Evolutionary conservation across 2,329 filamentous ascomycete species (phyloP), one percentile per base, ranked within the genome.

Genomic region (Alternaria ethzedia): DNA sequence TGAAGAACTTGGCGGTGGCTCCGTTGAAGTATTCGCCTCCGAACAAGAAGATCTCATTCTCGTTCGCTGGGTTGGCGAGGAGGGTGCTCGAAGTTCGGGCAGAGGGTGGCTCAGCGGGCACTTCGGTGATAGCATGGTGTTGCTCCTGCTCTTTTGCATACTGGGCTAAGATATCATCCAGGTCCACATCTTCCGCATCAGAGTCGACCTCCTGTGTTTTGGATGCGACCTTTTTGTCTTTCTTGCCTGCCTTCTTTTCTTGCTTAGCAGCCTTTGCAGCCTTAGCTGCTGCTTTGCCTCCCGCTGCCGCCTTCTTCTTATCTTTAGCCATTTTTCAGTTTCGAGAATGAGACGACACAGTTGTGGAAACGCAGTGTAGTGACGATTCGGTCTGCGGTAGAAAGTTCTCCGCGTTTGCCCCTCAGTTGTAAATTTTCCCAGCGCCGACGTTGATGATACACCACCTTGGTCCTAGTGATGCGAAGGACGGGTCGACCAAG

Each of bases 11-110:
- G 2, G 95, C 96, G 59, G 96, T 83, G 3, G 92, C 91, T 5
- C 96, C 96, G 81, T 98, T 97, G 82, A 93, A 98, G 77, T 94
- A 96, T 83, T 99, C 96, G 69, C 96, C 96, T 15, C 95, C 96
- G 79, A 96, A 99, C 6, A 98, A 83, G 69, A 98, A 89, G 60
- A 99, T 82, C 78, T 96, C 94, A 80, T 96, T 96, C 73, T 87
- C 88, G 81, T 96, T 95, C 30, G 90, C 88, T 2, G 96, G 96
- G 43, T 91, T 95, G 20, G 93, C 93, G 70, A 97, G 86, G 63
- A 99, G 83, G 0, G 92, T 93, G 8, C 93, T 88, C 7, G 94
- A 95, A 21, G 91, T 89, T 56, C 96, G 89, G 21, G 94, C 88
- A 57, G 89, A 88, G 1, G 96, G 96, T 17, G 94, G 91, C 3